These are phyloP conservation scores for Tolypocladium guangdongense DNA, from an alignment of 2,329 filamentous ascomycete genomes.

Conservation along the genomic window DNA sequence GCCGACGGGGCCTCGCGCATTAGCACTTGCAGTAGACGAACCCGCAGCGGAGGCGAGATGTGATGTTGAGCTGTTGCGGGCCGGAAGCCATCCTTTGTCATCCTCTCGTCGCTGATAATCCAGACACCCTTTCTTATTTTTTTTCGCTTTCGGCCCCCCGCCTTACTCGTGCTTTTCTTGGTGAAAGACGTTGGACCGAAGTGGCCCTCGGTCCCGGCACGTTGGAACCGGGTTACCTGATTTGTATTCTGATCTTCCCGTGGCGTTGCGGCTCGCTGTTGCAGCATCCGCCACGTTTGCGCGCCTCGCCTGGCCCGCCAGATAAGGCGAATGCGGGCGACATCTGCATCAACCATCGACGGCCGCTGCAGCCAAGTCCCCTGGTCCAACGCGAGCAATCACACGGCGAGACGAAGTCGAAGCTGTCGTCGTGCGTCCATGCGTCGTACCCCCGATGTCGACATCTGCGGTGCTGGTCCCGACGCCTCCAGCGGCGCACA, in stretches of 20 bases:
- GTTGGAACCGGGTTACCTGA: neutral
- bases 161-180: no score
- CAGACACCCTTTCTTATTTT: neutral
- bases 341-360: neutral
- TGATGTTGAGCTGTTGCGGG: neutral
- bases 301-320: neutral
- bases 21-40: slow-evolving; percentile 2
- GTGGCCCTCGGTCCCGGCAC: neutral
- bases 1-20: neutral
- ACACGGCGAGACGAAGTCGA: neutral
- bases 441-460: neutral
- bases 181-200: neutral
- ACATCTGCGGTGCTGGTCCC: neutral
- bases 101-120: neutral
- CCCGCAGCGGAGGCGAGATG: neutral
- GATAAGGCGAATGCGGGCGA: neutral
- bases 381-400: neutral
- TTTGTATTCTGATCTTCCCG: neutral
- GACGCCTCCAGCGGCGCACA: neutral
- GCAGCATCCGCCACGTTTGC: neutral
- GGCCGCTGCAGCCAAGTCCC: neutral
- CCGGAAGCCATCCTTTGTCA: neutral
- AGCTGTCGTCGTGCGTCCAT: neutral
- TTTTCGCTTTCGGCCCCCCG: no score
- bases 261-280: neutral